Evolutionary conservation across 2,329 filamentous ascomycete species (phyloP), one percentile per base, ranked within the genome.

Genomic region (Diaporthe australafricana): DNA sequence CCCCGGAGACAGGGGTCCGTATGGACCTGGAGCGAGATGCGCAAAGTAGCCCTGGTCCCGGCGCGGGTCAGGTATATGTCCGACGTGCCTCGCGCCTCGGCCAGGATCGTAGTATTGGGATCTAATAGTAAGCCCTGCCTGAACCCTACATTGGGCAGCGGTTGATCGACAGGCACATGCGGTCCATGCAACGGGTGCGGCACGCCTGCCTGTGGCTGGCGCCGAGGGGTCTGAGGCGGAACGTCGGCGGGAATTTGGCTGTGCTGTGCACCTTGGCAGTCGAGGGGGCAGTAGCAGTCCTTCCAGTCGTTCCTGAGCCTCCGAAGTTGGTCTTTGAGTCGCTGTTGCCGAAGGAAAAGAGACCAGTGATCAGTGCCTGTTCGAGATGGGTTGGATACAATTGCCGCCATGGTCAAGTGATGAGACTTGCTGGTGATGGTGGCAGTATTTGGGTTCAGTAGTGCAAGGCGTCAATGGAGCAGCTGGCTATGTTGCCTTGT

Each of bases 1-100:
- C 20, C 1, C 11, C 14, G 6, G 9, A 22, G n/a, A n/a, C n/a
- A n/a, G n/a, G n/a, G 2, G 7, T 63, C 42, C 12, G 20, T 11
- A 4, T 30, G 27, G 3, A 63, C 60, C 27, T 63, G 60, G 25
- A 63, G 14, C 27, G 60, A 63, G 27, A 63, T 63, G 27, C 60
- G 42, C 17, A 63, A 42, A 1, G 60, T 63, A 1, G 60, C 60
- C 60, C 60, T 63, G 7, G n/a, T 9, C 27, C 42, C 11, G 3
- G 3, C 17, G 27, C 42, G 27, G 6, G 30, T 9, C 12, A 63
- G 60, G 4, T 32, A 6, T 5, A 63, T 63, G n/a, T 63, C 60
- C 2, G 60, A 48, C 1, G 30, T 63, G 4, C 60, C 60, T 11
- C 60, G 42, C 5, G 60, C 20, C 60, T 63, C 60, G 0, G 60